phyloP scores from a whole-genome alignment of 495 filamentous ascomycete genomes.

The Penicillium herquei region DNA sequence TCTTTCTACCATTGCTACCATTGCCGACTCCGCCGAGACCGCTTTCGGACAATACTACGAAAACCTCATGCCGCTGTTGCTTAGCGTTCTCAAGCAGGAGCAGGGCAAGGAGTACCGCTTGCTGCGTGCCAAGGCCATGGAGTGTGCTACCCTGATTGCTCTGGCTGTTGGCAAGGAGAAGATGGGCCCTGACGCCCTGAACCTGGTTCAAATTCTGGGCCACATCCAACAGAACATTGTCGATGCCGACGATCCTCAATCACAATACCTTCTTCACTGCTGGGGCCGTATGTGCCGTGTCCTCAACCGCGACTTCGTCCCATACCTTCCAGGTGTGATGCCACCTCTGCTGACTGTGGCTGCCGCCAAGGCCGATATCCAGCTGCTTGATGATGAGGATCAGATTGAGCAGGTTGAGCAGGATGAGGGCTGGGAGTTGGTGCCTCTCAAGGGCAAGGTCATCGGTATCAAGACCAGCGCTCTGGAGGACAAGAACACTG shows the following conservation, averaged over 20 bases:
- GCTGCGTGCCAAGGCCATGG: conserved; percentile 97
- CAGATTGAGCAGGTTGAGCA: conserved; percentile 89
- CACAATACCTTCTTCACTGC: conserved; percentile 96
- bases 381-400: conserved; percentile 93
- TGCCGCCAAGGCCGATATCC: conserved; percentile 94
- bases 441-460: conserved; percentile 93
- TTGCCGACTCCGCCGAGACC: conserved; percentile 94
- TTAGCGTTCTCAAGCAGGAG: conserved; percentile 82
- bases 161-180: conserved; percentile 91
- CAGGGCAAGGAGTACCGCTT: conserved; percentile 90
- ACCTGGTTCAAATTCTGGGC: conserved; percentile 80
- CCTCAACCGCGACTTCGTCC: conserved; percentile 83
- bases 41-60: conserved; percentile 97
- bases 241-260: conserved; percentile 94
- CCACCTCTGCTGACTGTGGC: conserved; percentile 89
- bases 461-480: conserved; percentile 98
- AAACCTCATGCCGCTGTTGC: conserved; percentile 89
- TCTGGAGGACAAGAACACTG: conserved; percentile 98
- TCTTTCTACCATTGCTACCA: conserved; percentile 95
- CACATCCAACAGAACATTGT: conserved; percentile 83
- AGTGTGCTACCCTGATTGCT: conserved; percentile 96
- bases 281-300: conserved; percentile 99
- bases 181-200: conserved; percentile 82
- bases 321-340: conserved; percentile 90
- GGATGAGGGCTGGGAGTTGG: conserved; percentile 97